phyloP scores from a whole-genome alignment of 371 early-diverging fungal genomes.

The Lichtheimia ramosa region DNA sequence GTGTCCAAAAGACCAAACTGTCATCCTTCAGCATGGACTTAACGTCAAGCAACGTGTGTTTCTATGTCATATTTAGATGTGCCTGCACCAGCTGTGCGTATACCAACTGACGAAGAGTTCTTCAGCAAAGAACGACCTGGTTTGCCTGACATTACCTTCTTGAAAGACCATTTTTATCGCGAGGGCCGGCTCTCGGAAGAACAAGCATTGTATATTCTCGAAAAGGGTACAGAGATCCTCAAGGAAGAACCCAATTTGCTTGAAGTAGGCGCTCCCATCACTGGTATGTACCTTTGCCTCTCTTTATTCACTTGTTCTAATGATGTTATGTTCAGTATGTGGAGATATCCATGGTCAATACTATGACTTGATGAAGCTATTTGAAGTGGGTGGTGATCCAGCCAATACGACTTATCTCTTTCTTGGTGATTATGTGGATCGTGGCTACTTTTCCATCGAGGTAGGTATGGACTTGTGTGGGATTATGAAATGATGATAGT shows the following conservation, averaged over 20 bases:
- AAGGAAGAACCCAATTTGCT: constrained; percentile 82
- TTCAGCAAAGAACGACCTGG: constrained; percentile 65
- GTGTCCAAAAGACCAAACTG: background rate
- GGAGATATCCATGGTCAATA: constrained; percentile 99
- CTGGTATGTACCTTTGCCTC: constrained; percentile 50
- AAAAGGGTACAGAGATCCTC: constrained; percentile 72
- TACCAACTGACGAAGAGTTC: constrained; percentile 55
- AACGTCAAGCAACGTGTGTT: background rate
- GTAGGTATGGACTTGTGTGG: constrained; percentile 24
- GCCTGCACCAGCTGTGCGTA: constrained; percentile 50
- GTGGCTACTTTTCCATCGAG: constrained; percentile 94
- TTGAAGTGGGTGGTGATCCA: constrained; percentile 97
- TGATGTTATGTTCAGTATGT: constrained; percentile 62
- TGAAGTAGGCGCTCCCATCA: constrained; percentile 89
- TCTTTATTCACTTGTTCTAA: constrained; percentile 9
- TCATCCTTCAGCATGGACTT: background rate
- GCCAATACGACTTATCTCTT: constrained; percentile 87
- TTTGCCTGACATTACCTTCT: constrained; percentile 78
- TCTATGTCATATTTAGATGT: constrained; percentile 45
- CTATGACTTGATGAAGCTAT: constrained; percentile 97
- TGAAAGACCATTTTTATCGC: constrained; percentile 85
- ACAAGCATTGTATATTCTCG: constrained; percentile 87
- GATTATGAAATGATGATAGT: constrained; percentile 2
- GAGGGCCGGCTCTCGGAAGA: constrained; percentile 92
- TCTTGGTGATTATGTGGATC: constrained; percentile 98